These are phyloP conservation scores for Yarrowia deformans DNA, from an alignment of 805 yeast species.

Conservation along the genomic window DNA sequence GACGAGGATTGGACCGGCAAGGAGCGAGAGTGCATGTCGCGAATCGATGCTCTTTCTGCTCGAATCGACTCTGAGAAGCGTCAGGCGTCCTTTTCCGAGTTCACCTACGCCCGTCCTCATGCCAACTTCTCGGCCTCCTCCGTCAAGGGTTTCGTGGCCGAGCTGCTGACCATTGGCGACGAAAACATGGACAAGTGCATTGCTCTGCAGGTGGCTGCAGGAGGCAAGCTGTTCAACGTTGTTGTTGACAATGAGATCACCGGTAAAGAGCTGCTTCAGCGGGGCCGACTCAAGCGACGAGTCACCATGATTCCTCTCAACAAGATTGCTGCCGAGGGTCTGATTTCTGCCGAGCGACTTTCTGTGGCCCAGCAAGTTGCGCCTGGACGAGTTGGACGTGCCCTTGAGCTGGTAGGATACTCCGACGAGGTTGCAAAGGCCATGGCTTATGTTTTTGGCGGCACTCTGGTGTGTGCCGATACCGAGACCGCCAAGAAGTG, in stretches of 20 bases:
- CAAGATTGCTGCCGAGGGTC: conserved; percentile 69
- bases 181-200: conserved; percentile 66
- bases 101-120: conserved; percentile 70
- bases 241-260: conserved; percentile 87
- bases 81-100: conserved; percentile 75
- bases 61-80: conserved; percentile 66
- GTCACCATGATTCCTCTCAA: conserved; percentile 93
- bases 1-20: conserved; percentile 44
- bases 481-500: conserved; percentile 86
- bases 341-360: conserved; percentile 60
- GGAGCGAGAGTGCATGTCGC: conserved; percentile 51
- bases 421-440: conserved; percentile 76
- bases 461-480: conserved; percentile 85
- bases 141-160: conserved; percentile 91
- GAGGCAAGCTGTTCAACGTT: conserved; percentile 85
- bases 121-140: conserved; percentile 64
- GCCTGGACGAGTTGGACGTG: conserved; percentile 88
- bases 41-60: conserved; percentile 55
- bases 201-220: conserved; percentile 94
- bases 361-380: conserved; percentile 75
- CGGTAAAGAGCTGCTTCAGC: conserved; percentile 82
- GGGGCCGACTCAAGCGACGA: conserved; percentile 77
- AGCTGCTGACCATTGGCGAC: conserved; percentile 70
- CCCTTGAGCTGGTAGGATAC: conserved; percentile 78
- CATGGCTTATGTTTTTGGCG: conserved; percentile 90